These are phyloP conservation scores for Penicillium corylophilum DNA, from an alignment of 2,329 filamentous ascomycete species.

Conservation along the genomic window DNA sequence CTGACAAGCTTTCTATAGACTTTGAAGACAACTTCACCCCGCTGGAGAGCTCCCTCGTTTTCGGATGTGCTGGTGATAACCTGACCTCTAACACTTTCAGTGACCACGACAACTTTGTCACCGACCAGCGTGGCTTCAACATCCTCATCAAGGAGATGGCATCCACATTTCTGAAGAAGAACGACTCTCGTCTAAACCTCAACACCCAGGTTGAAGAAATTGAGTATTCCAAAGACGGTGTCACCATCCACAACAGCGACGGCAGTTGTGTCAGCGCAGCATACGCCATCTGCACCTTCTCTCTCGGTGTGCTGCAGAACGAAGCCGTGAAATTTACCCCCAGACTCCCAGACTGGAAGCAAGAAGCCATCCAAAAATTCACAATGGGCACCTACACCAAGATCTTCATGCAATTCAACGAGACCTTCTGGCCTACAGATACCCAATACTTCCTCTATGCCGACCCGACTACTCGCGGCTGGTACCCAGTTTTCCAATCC, in stretches of 20 bases:
- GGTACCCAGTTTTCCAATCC: conserved; percentile 65
- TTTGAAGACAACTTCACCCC: conserved; percentile 4
- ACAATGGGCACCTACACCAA: conserved; percentile 72
- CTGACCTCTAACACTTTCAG: conserved; percentile 62
- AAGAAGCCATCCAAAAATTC: conserved; percentile 62
- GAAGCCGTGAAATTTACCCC: conserved; percentile 59
- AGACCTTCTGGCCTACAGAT: conserved; percentile 62
- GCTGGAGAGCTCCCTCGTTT: conserved; percentile 54
- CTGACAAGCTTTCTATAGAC: conserved; percentile 25
- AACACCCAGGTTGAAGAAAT: conserved; percentile 56
- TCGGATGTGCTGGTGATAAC: conserved; percentile 57
- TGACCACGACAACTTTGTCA: conserved; percentile 61
- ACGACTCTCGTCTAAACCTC: conserved; percentile 58
- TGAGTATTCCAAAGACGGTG: conserved; percentile 53
- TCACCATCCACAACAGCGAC: conserved; percentile 54
- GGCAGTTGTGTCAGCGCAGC: conserved; percentile 60
- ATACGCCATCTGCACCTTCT: conserved; percentile 67
- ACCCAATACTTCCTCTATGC: conserved; percentile 58
- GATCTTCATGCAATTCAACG: conserved; percentile 67
- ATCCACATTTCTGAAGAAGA: conserved; percentile 53
- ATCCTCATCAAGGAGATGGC: conserved; percentile 58
- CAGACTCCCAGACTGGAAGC: conserved; percentile 62
- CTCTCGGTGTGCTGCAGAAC: conserved; percentile 65
- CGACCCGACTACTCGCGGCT: conserved; percentile 48
- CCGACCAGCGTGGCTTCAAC: conserved; percentile 62